phyloP scores from a whole-genome alignment of 495 filamentous ascomycete species.

The Beverwykella pulmonaria region DNA sequence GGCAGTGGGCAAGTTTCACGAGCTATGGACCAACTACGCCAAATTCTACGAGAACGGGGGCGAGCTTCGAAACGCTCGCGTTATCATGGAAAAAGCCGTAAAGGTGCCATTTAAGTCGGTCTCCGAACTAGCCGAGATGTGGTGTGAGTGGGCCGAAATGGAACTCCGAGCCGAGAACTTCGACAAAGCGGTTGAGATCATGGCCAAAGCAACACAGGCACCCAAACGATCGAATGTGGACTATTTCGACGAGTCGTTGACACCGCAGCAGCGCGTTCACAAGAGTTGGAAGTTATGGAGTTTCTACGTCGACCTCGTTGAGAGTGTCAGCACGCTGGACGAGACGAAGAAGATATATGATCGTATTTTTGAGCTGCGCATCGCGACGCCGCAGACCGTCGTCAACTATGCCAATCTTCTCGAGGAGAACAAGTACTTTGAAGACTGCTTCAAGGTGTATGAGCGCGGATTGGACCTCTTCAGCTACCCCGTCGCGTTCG shows the following conservation, averaged over 20 bases:
- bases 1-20: slow-evolving; percentile 89
- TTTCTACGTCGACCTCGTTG: slow-evolving; percentile 98
- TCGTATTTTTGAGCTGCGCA: slow-evolving; percentile 95
- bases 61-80: slow-evolving; percentile 79
- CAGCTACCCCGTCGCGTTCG: slow-evolving; percentile 96
- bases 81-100: slow-evolving; percentile 97
- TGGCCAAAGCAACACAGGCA: slow-evolving; percentile 95
- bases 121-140: slow-evolving; percentile 92
- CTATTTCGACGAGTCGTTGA: slow-evolving; percentile 94
- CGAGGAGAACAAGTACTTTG: slow-evolving; percentile 93
- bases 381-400: slow-evolving; percentile 96
- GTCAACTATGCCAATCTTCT: slow-evolving; percentile 97
- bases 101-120: slow-evolving; percentile 97
- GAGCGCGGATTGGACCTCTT: slow-evolving; percentile 96
- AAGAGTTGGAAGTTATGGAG: slow-evolving; percentile 99
- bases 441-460: slow-evolving; percentile 97
- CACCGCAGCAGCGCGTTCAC: slow-evolving; percentile 94
- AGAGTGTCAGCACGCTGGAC: slow-evolving; percentile 87
- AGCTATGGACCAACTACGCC: slow-evolving; percentile 96
- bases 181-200: slow-evolving; percentile 88
- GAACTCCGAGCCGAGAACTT: slow-evolving; percentile 95
- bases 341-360: slow-evolving; percentile 96
- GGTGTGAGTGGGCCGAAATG: slow-evolving; percentile 99
- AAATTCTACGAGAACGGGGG: slow-evolving; percentile 94
- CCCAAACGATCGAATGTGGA: slow-evolving; percentile 94